These are phyloP conservation scores for Eimeria nieschulzi DNA, from an alignment of 169 alveolate species.

Conservation along the genomic window DNA sequence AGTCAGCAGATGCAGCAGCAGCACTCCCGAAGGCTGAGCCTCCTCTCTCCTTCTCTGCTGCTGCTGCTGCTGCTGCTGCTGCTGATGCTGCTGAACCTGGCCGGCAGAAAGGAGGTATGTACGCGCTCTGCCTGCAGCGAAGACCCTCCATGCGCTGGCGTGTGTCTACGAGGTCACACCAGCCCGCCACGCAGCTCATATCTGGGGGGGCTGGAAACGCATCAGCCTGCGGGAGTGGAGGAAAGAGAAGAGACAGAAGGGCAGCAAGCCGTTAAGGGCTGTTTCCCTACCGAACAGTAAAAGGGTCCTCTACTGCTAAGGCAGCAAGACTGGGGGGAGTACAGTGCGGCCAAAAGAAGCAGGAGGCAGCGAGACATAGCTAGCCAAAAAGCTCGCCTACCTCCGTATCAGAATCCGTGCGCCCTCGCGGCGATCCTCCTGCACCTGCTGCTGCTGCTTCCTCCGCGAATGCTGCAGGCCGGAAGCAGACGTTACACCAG, in stretches of 20 bases:
- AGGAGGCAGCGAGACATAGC: background rate
- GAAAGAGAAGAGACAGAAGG: background rate
- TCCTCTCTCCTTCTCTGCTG: background rate
- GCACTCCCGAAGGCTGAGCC: background rate
- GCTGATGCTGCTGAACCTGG: conserved; percentile 11
- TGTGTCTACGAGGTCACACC: conserved; percentile 71
- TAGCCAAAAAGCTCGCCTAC: too few relatives aligned
- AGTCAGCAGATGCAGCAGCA: conserved; percentile 41
- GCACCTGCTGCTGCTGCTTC: conserved; percentile 25
- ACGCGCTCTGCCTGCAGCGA: conserved; percentile 70
- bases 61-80: background rate
- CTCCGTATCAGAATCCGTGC: too few relatives aligned
- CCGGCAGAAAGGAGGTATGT: conserved; percentile 54
- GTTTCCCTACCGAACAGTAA: background rate
- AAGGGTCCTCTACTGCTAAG: background rate
- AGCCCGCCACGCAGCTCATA: conserved; percentile 67
- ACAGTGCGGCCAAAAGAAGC: background rate
- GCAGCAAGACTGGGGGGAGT: background rate
- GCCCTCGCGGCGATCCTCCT: background rate
- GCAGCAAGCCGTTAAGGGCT: background rate
- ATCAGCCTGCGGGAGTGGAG: conserved; percentile 44
- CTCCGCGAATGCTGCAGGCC: conserved; percentile 72
- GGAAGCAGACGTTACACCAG: conserved; percentile 74
- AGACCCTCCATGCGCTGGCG: conserved; percentile 74
- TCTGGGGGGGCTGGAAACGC: conserved; percentile 55